Percentiles rank a stretch among this genome's conserved stretches.
Evolutionary conservation across 148 eudicot genomes (phyloP).

Genomic region (Camellia lanceoleosa): DNA sequence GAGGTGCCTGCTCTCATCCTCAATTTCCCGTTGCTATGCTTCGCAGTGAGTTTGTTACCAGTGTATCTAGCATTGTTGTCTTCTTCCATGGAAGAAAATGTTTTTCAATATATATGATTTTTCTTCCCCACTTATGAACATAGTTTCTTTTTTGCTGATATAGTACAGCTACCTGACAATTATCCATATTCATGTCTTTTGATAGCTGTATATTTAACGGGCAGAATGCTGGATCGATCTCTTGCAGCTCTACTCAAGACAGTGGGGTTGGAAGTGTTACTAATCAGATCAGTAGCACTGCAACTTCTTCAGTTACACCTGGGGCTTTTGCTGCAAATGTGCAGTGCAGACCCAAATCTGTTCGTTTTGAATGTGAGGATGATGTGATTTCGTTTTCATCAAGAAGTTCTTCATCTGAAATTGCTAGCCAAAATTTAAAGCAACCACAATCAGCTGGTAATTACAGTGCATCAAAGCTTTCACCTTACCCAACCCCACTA

Average conservation of each 20-base stretch:
- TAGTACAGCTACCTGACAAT: slow-evolving; percentile 4
- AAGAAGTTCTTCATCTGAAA: slow-evolving; percentile 49
- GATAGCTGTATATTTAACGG: slow-evolving; percentile 29
- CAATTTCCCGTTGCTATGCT: not conserved
- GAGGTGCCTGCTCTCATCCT: not conserved
- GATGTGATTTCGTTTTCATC: slow-evolving; percentile 27
- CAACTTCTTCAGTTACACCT: slow-evolving; percentile 24
- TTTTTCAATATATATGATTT: not conserved
- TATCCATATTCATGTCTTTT: not conserved
- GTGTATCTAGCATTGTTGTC: too few species aligned
- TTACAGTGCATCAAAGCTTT: slow-evolving; percentile 36
- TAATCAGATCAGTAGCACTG: slow-evolving; percentile 13
- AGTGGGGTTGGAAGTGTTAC: slow-evolving; percentile 14
- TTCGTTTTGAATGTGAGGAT: slow-evolving; percentile 35
- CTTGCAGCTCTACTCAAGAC: slow-evolving; percentile 25
- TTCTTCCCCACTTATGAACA: not conserved
- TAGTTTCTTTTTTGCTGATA: not conserved
- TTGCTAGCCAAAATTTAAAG: slow-evolving; percentile 33
- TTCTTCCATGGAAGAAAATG: not conserved
- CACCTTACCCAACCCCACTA: slow-evolving; percentile 83
- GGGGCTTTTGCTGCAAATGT: slow-evolving; percentile 18
- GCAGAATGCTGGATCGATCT: slow-evolving; percentile 14
- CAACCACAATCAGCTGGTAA: slow-evolving; percentile 31
- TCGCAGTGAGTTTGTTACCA: not conserved
- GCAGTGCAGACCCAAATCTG: slow-evolving; percentile 38